phyloP scores from a whole-genome alignment of 805 yeast genomes.

The Starmerella ratchasimensis region DNA sequence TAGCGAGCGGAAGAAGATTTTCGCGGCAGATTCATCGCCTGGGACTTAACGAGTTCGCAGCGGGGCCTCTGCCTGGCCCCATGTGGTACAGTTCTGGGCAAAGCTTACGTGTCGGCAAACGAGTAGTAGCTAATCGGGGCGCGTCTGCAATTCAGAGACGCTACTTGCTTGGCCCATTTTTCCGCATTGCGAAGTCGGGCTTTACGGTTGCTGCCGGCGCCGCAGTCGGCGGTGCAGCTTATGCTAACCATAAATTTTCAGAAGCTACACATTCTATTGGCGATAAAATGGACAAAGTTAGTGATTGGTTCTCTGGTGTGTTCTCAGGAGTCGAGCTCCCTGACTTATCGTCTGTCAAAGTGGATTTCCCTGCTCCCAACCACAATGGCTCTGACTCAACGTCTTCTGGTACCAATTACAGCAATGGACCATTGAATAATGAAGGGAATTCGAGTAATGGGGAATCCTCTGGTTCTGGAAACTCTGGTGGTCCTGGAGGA shows the following conservation, averaged over 20 bases:
- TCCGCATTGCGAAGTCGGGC: slow-evolving; percentile 19
- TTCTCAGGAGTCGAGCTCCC: slow-evolving; percentile 24
- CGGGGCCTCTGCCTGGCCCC: no score
- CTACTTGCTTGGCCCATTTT: slow-evolving; percentile 19
- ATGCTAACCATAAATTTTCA: slow-evolving; percentile 80
- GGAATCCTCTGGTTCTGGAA: not conserved
- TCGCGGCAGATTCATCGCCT: no score
- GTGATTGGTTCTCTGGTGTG: slow-evolving; percentile 32
- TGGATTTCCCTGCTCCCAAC: no score
- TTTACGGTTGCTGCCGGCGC: slow-evolving; percentile 76
- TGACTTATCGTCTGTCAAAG: not conserved
- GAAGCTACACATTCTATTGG: slow-evolving; percentile 64
- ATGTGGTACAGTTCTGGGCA: no score
- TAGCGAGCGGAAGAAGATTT: no score
- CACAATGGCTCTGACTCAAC: no score
- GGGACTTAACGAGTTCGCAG: no score
- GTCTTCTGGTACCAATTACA: no score
- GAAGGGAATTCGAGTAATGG: no score
- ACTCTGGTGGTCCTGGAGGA: slow-evolving; percentile 14
- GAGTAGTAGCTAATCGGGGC: not conserved
- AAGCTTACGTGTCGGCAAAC: no score
- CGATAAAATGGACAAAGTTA: slow-evolving; percentile 48
- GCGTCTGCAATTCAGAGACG: slow-evolving; percentile 16
- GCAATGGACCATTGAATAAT: no score
- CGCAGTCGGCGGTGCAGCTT: slow-evolving; percentile 87